Evolutionary conservation across 768 basidiomycete genomes (phyloP).

Genomic region (Tricholoma hemisulphureum): DNA sequence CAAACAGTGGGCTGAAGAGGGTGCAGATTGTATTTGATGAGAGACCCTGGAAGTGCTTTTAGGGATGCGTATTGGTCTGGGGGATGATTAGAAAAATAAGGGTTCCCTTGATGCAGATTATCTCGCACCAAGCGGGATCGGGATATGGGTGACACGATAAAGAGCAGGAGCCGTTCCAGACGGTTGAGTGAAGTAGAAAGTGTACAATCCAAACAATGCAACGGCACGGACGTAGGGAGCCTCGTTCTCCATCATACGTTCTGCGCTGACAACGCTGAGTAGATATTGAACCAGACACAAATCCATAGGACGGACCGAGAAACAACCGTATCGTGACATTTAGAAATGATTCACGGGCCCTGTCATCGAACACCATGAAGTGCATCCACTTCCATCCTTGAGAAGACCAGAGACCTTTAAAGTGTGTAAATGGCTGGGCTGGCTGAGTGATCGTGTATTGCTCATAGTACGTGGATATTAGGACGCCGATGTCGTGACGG

Average conservation of each 20-base stretch:
- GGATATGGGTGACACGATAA: slow-evolving; percentile 49
- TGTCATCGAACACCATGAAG: slow-evolving; percentile 67
- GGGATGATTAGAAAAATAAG: slow-evolving; percentile 1
- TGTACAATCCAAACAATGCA: slow-evolving; percentile 69
- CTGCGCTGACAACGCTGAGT: slow-evolving; percentile 31
- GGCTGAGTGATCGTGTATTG: slow-evolving; percentile 36
- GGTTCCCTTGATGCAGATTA: background rate
- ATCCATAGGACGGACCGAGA: slow-evolving; percentile 46
- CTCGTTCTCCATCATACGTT: slow-evolving; percentile 50
- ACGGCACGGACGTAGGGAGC: slow-evolving; percentile 54
- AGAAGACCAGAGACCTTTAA: slow-evolving; percentile 66
- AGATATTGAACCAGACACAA: background rate
- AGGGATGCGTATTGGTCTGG: slow-evolving; percentile 60
- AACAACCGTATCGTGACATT: slow-evolving; percentile 61
- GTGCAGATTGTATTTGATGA: slow-evolving; percentile 39
- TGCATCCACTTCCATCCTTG: slow-evolving; percentile 77
- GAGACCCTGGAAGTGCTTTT: slow-evolving; percentile 42
- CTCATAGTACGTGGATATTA: slow-evolving; percentile 55
- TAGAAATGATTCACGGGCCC: slow-evolving; percentile 64
- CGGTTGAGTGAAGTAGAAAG: slow-evolving; percentile 70
- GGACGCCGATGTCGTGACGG: slow-evolving; percentile 58
- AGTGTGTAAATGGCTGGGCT: slow-evolving; percentile 58
- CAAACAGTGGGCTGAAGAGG: slow-evolving; percentile 51
- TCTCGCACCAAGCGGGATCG: slow-evolving; percentile 57
- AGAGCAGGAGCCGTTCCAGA: slow-evolving; percentile 50